phyloP scores from a whole-genome alignment of 805 yeast species.

The Ogataea paraovalis region DNA sequence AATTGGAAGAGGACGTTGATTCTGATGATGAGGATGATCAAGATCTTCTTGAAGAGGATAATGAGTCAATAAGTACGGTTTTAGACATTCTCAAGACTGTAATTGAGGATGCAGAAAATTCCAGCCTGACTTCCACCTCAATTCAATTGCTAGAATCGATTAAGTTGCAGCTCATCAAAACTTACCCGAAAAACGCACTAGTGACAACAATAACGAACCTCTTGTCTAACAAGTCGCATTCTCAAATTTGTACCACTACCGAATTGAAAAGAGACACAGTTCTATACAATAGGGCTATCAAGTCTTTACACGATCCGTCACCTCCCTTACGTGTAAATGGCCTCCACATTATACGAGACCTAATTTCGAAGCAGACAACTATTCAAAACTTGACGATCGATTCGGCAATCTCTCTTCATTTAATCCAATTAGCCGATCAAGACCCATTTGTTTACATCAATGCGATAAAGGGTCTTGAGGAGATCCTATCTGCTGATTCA shows the following conservation, averaged over 20 bases:
- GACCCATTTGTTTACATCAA: conserved; percentile 89
- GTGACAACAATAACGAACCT: conserved; percentile 1
- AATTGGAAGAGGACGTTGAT: conserved; percentile 29
- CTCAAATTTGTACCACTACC: neutral
- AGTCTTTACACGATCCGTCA: conserved; percentile 67
- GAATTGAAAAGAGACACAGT: conserved; percentile 34
- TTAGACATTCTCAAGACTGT: conserved; percentile 37
- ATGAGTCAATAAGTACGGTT: conserved; percentile 31
- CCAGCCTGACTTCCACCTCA: conserved; percentile 7
- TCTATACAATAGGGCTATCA: conserved; percentile 54
- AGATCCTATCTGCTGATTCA: conserved; percentile 46
- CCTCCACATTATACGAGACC: conserved; percentile 53
- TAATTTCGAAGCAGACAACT: conserved; percentile 21
- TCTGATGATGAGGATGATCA: conserved; percentile 38
- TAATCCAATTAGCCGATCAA: conserved; percentile 62
- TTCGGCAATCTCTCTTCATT: conserved; percentile 57
- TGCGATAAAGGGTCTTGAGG: conserved; percentile 72
- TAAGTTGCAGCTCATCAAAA: conserved; percentile 4
- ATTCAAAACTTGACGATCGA: conserved; percentile 35
- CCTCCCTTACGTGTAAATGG: conserved; percentile 90
- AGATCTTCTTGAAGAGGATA: conserved; percentile 28
- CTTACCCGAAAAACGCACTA: conserved; percentile 1
- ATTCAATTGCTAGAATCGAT: conserved; percentile 11
- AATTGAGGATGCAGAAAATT: conserved; percentile 21
- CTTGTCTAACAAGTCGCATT: conserved; percentile 1